phyloP scores from a whole-genome alignment of 352 stramenopile genomes.

The Pythium dissimile region DNA sequence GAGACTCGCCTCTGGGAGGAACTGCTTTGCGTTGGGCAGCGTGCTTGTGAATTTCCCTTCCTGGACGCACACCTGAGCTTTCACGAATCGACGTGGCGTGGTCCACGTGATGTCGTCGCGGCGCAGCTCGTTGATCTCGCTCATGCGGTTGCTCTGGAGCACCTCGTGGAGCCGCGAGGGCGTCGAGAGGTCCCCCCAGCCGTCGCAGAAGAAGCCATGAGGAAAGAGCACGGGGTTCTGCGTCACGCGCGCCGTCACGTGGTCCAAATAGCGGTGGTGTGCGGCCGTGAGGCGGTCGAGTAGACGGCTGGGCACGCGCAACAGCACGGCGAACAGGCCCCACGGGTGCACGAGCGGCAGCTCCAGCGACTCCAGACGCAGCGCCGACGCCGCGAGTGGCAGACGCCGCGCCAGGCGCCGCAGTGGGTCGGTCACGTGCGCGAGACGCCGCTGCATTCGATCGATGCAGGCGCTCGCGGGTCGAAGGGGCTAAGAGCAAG shows the following conservation, averaged over 20 bases:
- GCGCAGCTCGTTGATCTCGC: slow-evolving; percentile 38
- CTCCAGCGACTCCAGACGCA: slow-evolving; percentile 2
- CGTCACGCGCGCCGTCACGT: slow-evolving; percentile 58
- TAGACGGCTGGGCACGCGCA: slow-evolving; percentile 55
- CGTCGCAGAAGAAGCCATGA: slow-evolving; percentile 76
- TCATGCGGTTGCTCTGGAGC: slow-evolving; percentile 62
- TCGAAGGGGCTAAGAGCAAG: too few species aligned
- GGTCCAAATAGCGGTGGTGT: slow-evolving; percentile 73
- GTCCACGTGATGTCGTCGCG: slow-evolving; percentile 33
- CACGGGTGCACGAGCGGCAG: slow-evolving; percentile 45
- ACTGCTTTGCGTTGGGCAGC: slow-evolving; percentile 46
- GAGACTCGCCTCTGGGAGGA: slow-evolving; percentile 53
- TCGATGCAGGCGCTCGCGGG: background rate
- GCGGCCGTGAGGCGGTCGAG: slow-evolving; percentile 54
- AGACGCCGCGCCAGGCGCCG: slow-evolving; percentile 2
- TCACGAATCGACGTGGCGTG: slow-evolving; percentile 18
- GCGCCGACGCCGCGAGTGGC: background rate
- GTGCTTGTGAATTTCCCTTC: slow-evolving; percentile 60
- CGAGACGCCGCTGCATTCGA: slow-evolving; percentile 4
- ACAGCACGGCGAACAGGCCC: slow-evolving; percentile 44
- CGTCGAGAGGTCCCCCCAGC: slow-evolving; percentile 72
- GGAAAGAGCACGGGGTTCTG: slow-evolving; percentile 77
- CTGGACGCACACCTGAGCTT: slow-evolving; percentile 37
- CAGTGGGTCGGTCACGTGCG: too few species aligned
- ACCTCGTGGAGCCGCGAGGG: slow-evolving; percentile 47